phyloP scores from a whole-genome alignment of 208 protist species.

The Crithidia brevicula region DNA sequence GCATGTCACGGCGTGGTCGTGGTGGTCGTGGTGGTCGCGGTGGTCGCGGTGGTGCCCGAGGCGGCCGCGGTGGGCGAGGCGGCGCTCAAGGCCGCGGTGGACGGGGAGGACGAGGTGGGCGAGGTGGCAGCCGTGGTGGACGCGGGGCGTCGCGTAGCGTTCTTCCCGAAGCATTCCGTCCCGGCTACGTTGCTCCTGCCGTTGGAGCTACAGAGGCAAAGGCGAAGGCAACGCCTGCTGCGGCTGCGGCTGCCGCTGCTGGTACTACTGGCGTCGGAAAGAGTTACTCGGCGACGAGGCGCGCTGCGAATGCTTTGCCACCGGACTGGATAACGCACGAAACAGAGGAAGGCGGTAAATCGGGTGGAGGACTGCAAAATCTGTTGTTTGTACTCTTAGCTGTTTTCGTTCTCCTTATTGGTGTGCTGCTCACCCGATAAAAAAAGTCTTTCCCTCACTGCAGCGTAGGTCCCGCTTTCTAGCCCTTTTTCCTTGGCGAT shows the following conservation, averaged over 20 bases:
- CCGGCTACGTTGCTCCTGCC: conserved; percentile 6
- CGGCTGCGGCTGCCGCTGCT: background rate
- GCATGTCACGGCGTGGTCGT: conserved; percentile 18
- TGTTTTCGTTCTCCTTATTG: conserved; percentile 29
- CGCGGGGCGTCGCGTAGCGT: conserved; percentile 16
- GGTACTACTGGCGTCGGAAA: background rate
- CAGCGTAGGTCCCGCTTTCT: too few relatives aligned
- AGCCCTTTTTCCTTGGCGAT: too few relatives aligned
- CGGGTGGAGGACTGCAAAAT: conserved; percentile 25
- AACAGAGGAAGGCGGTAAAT: background rate
- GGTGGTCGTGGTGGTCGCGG: conserved; percentile 27
- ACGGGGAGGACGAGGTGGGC: background rate
- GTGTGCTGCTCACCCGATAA: conserved; percentile 12
- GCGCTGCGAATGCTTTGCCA: conserved; percentile 4
- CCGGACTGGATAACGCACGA: conserved; percentile 19
- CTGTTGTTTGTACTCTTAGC: conserved; percentile 44
- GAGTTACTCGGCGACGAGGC: conserved; percentile 12
- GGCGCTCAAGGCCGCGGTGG: conserved; percentile 14
- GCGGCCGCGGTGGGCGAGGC: conserved; percentile 17
- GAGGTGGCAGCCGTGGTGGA: conserved; percentile 8
- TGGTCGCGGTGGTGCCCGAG: conserved; percentile 26
- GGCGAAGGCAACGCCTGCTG: background rate
- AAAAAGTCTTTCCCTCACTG: background rate
- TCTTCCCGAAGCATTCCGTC: conserved; percentile 18
- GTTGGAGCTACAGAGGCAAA: background rate